Base-by-base conservation (phyloP, 1,284 basidiomycete species). In the Pisolithus thermaeus region DNA sequence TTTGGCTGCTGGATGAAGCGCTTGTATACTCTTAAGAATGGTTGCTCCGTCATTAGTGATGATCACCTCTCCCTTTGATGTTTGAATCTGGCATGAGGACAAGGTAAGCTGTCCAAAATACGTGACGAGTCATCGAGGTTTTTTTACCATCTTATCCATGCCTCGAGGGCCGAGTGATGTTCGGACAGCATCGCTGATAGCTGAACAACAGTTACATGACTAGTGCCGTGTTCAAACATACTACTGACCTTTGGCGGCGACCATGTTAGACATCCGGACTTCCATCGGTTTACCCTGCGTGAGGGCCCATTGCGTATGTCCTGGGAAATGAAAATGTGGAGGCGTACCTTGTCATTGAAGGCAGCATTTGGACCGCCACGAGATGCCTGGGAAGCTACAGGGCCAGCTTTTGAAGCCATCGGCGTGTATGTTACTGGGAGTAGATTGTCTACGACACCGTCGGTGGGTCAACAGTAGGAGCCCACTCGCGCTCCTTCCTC, bases 41-140 rank as follows among this genome's bases (percentile, higher is more conserved):
- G 97, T 99, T 11, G 97, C 97, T 43, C 97, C 97, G 72, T 99
- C 97, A 70, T 99, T 99, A 18, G 97, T 99, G 62, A 99, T 92
- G 61, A 99, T 90, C 4, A 97, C 92, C 67, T 99, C 95, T 59
- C 96, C 96, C 68, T 91, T 93, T 5, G 92, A 75, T 5, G 96
- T 99, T 83, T 97, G 94, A 67, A 99, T 99, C 95, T 97, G 65
- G 42, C 28, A 43, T 51, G 57, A 55, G 45, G 39, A 56, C 52
- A 46, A 57, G 50, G 20, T 58, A 46, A 59, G 56, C 38, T 48
- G 54, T 50, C 49, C n/a, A 46, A 52, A 23, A 3, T 36, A 45
- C 53, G 48, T 20, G 38, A 55, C 30, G 47, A 58, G 64, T 65
- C 52, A 37, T 20, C 7, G 47, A 25, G 42, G 43, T 50, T 64